These are phyloP conservation scores for Liquidambar formosana DNA, from an alignment of 164 flowering plant species.

Conservation along the genomic window DNA sequence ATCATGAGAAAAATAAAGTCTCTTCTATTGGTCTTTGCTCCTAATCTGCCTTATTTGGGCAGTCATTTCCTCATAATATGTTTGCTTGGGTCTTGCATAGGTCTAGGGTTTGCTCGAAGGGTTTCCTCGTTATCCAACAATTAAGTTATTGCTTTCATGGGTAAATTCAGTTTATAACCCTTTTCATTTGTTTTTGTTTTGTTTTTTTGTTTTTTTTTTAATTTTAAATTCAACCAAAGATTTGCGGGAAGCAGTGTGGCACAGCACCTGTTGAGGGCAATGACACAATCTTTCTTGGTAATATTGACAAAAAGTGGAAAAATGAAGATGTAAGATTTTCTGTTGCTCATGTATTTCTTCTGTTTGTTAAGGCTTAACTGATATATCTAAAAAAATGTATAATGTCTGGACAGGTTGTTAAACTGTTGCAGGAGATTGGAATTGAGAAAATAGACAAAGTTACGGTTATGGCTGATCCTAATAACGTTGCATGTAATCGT, in stretches of 20 bases:
- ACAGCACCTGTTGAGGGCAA: slow-evolving; percentile 36
- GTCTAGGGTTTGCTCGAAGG: too few relatives aligned
- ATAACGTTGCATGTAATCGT: slow-evolving; percentile 31
- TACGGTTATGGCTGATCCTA: slow-evolving; percentile 34
- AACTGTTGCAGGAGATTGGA: slow-evolving; percentile 29
- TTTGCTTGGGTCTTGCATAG: background rate
- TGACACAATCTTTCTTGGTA: slow-evolving; percentile 44
- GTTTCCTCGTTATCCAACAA: too few relatives aligned
- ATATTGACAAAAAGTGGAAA: slow-evolving; percentile 43
- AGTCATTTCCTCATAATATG: background rate
- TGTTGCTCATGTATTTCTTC: background rate
- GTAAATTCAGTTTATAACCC: background rate
- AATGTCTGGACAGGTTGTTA: slow-evolving; percentile 23
- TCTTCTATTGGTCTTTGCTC: background rate
- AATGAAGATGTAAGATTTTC: slow-evolving; percentile 36
- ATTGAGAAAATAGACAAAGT: slow-evolving; percentile 37
- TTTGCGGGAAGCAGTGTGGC: slow-evolving; percentile 41
- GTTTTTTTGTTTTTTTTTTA: too few relatives aligned
- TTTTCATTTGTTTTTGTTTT: background rate
- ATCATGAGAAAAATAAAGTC: background rate
- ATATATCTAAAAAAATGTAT: background rate
- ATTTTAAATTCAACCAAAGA: slow-evolving; percentile 21
- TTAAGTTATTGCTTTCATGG: background rate
- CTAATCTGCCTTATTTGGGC: background rate
- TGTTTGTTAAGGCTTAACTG: background rate